Percentiles rank a stretch among this genome's conserved stretches.
These are phyloP conservation scores for Fusarium anthophilum DNA, from an alignment of 2,329 filamentous ascomycete genomes.

Conservation along the genomic window DNA sequence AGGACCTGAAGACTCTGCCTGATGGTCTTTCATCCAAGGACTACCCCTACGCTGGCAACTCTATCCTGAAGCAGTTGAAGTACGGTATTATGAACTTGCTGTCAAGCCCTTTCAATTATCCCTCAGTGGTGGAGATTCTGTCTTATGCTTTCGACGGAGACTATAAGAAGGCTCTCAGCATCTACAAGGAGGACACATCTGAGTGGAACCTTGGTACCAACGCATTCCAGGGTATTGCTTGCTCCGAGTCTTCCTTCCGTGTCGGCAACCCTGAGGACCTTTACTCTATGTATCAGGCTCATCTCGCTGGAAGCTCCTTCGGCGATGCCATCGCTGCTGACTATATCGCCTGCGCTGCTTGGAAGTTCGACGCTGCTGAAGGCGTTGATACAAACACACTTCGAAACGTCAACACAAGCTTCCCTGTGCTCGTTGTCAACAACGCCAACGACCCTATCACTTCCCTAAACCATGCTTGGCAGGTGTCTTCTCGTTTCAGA, in stretches of 20 bases:
- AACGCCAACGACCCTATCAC: conserved; percentile 35
- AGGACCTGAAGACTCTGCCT: neutral
- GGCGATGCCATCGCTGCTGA: conserved; percentile 17
- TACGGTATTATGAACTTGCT: conserved; percentile 15
- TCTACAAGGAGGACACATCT: conserved; percentile 6
- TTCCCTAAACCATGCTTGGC: conserved; percentile 22
- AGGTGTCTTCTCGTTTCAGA: conserved; percentile 27
- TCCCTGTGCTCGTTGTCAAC: conserved; percentile 31
- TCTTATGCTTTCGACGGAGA: conserved; percentile 3
- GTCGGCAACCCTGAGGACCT: conserved; percentile 17
- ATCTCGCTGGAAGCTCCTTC: conserved; percentile 21
- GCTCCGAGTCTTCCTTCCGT: conserved; percentile 23
- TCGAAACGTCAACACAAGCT: conserved; percentile 32
- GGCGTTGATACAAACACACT: conserved; percentile 14
- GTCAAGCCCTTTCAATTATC: conserved; percentile 1
- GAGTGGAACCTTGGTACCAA: conserved; percentile 23
- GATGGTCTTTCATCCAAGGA: conserved; percentile 1
- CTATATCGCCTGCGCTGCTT: conserved; percentile 11
- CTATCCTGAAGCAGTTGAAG: conserved; percentile 12
- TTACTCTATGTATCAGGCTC: conserved; percentile 11
- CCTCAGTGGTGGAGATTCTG: conserved; percentile 1
- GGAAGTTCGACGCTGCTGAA: conserved; percentile 31
- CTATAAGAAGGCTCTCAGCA: conserved; percentile 13
- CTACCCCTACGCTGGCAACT: conserved; percentile 16
- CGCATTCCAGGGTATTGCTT: conserved; percentile 22